These are phyloP conservation scores for Cytidiella melzeri DNA, from an alignment of 768 basidiomycete genomes.

Conservation along the genomic window DNA sequence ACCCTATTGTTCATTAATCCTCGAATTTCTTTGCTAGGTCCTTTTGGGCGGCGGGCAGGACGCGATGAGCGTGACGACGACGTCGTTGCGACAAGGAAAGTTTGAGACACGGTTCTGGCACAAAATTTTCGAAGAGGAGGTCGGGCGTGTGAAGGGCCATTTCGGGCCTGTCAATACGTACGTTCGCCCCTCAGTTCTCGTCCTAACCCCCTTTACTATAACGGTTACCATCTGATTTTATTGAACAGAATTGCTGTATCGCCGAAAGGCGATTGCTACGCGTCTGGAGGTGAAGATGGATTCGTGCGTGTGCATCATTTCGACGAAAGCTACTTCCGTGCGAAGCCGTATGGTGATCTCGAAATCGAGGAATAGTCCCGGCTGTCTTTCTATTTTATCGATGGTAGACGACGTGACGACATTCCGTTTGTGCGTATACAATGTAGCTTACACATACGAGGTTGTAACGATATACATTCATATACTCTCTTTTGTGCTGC, in stretches of 20 bases:
- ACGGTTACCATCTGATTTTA: conserved; percentile 7
- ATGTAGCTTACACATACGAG: not conserved
- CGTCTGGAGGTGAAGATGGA: conserved; percentile 96
- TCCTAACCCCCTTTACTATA: not conserved
- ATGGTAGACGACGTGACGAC: not conserved
- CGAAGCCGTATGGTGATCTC: conserved; percentile 86
- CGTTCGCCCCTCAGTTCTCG: conserved; percentile 27
- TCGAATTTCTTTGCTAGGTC: conserved; percentile 49
- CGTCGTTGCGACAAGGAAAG: conserved; percentile 88
- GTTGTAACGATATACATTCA: not conserved
- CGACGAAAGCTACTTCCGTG: conserved; percentile 91
- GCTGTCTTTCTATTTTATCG: not conserved
- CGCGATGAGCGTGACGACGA: conserved; percentile 96
- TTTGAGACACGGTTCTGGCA: conserved; percentile 99
- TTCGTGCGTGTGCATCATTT: conserved; percentile 89
- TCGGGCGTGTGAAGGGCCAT: conserved; percentile 95
- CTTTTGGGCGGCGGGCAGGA: conserved; percentile 96
- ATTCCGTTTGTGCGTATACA: not conserved
- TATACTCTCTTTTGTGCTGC: not conserved
- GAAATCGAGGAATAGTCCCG: conserved; percentile 57
- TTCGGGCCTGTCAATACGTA: conserved; percentile 97
- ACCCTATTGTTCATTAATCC: not conserved
- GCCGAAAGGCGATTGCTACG: conserved; percentile 81
- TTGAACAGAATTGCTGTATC: conserved; percentile 79
- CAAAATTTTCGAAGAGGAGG: conserved; percentile 93